Evolutionary conservation across 768 basidiomycete species (phyloP).

Genomic region (Suillus fuscotomentosus): DNA sequence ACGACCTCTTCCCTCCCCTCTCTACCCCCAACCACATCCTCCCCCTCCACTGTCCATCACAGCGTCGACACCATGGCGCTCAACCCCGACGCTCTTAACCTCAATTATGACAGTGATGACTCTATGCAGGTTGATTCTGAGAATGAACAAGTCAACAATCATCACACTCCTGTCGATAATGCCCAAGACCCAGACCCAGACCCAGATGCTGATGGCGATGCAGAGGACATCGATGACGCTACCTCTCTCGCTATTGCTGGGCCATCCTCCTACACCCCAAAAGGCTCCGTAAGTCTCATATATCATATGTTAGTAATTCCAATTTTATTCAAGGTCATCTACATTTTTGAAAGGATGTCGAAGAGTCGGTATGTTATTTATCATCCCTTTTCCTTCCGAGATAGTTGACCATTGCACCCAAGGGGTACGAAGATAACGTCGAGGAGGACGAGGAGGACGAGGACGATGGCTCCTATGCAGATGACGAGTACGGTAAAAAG

Average conservation of each 20-base stretch:
- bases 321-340: slow-evolving; percentile 2
- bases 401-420: slow-evolving; percentile 41
- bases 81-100: slow-evolving; percentile 45
- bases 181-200: slow-evolving; percentile 45
- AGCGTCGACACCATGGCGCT: slow-evolving; percentile 30
- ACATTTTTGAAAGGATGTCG: slow-evolving; percentile 21
- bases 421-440: slow-evolving; percentile 54
- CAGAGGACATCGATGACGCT: slow-evolving; percentile 38
- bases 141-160: slow-evolving; percentile 30
- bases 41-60: slow-evolving; percentile 19
- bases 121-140: slow-evolving; percentile 76
- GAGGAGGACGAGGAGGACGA: slow-evolving; percentile 54
- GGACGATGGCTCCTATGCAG: slow-evolving; percentile 76
- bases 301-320: slow-evolving; percentile 13
- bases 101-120: slow-evolving; percentile 52
- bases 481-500: slow-evolving; percentile 74
- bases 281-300: slow-evolving; percentile 55
- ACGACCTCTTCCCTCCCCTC: slow-evolving; percentile 36
- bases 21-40: slow-evolving; percentile 35
- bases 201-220: slow-evolving; percentile 40
- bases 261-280: slow-evolving; percentile 45
- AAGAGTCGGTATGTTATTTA: slow-evolving; percentile 30
- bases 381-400: slow-evolving; percentile 14
- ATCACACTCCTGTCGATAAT: slow-evolving; percentile 28
- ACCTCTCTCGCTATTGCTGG: slow-evolving; percentile 36